Percentiles rank a stretch among this genome's conserved stretches.
Conservation (phyloP, 768 basidiomycete genomes). For the Amanita exitialis region DNA sequence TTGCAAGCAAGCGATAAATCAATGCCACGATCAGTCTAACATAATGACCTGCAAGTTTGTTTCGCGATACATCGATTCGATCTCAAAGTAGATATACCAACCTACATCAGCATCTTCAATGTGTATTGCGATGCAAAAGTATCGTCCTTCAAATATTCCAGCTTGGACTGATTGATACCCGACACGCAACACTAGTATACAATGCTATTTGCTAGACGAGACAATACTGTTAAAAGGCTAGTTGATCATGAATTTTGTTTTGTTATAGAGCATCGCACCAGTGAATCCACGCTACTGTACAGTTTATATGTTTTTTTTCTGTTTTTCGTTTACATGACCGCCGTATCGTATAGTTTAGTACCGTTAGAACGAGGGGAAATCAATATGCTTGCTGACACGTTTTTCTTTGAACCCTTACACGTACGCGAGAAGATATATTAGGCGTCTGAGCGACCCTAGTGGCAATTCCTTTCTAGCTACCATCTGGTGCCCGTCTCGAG, state of each 20-base stretch:
- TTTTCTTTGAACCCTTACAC: not conserved
- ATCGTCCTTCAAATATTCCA: constrained; percentile 18
- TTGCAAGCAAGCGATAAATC: constrained; percentile 5
- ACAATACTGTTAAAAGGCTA: constrained; percentile 40
- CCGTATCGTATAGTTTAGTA: not conserved
- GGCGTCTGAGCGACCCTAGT: not conserved
- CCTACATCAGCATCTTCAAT: constrained; percentile 6
- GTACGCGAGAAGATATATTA: not conserved
- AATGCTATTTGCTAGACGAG: constrained; percentile 22
- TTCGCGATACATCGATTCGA: constrained; percentile 6
- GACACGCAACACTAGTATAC: constrained; percentile 3
- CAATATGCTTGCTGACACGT: not conserved
- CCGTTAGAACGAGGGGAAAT: not conserved
- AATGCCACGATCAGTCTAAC: not conserved
- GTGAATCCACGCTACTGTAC: constrained; percentile 6
- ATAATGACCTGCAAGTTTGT: constrained; percentile 3
- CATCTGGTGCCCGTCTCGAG: not conserved
- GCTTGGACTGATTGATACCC: constrained; percentile 21
- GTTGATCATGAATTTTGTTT: constrained; percentile 13
- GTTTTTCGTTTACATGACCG: not conserved
- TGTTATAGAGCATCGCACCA: constrained; percentile 53
- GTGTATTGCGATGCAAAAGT: constrained; percentile 19
- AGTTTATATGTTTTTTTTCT: constrained; percentile 3
- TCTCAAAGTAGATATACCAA: not conserved
- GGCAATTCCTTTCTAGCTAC: not conserved